These are phyloP conservation scores for Pestalotiopsis fici DNA, from an alignment of 2,329 filamentous ascomycete genomes.

Conservation along the genomic window DNA sequence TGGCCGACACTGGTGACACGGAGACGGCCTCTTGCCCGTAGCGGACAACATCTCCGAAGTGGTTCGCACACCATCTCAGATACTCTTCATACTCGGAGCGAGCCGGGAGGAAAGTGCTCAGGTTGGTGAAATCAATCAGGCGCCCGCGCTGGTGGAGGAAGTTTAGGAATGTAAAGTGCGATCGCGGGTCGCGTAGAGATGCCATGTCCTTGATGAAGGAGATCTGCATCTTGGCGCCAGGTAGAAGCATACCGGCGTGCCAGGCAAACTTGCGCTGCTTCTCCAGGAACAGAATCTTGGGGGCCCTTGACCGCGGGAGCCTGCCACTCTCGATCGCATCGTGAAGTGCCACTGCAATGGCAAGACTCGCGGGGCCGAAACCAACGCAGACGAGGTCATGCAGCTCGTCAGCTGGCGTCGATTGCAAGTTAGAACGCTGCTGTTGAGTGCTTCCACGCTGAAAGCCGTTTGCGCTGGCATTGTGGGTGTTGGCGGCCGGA, in stretches of 20 bases:
- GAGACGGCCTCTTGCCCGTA: conserved; percentile 79
- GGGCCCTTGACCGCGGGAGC: conserved; percentile 41
- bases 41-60: conserved; percentile 71
- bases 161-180: conserved; percentile 93
- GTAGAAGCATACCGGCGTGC: conserved; percentile 94
- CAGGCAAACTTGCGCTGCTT: conserved; percentile 82
- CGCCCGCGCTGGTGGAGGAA: conserved; percentile 82
- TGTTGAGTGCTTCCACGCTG: neutral
- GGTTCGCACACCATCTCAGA: conserved; percentile 84
- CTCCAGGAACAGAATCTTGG: conserved; percentile 85
- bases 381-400: conserved; percentile 89
- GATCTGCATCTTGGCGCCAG: conserved; percentile 95
- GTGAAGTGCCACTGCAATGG: conserved; percentile 85
- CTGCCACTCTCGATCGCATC: conserved; percentile 66
- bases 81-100: conserved; percentile 94
- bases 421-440: conserved; percentile 44
- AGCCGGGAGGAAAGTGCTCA: conserved; percentile 84
- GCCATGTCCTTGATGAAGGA: conserved; percentile 97
- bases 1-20: conserved; percentile 61
- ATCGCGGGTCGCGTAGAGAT: conserved; percentile 82
- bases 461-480: conserved; percentile 6
- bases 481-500: neutral
- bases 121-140: conserved; percentile 88
- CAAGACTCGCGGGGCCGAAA: conserved; percentile 88
- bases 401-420: conserved; percentile 61